Base-by-base conservation (phyloP, 305 asterid genomes). In the Euphrasia arctica region DNA sequence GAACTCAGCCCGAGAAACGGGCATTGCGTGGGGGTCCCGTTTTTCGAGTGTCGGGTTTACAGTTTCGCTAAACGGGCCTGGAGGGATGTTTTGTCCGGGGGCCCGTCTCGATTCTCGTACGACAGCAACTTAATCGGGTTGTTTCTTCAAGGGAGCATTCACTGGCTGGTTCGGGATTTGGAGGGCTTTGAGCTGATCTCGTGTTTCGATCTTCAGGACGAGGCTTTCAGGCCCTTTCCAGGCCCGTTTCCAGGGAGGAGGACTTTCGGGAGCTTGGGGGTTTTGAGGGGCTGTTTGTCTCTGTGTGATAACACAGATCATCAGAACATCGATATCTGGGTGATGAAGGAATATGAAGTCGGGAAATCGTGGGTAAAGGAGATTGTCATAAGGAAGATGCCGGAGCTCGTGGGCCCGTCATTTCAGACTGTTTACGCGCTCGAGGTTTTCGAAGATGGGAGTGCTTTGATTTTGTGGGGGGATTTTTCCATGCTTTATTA, bases 261-360 rank as follows among this genome's bases (percentile, higher is more conserved):
- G 29, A 27, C 69, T 10, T 65, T 29, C 6, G 75, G 71, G 54
- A 79, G 78, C 58, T 66, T 86, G 11, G 83, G 84, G 0, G 77
- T 74, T 15, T 60, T 73, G 4, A 49, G 67, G 52, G 79, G 62
- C 8, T 67, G 73, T 52, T 57, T 83, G 29, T 69, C 82, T 41
- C 25, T 79, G 5, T 79, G 84, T 52, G 85, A 83, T 10, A 79
- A 83, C 15, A 59, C 72, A 4, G 64, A 74, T 0, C 9, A 66
- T 1, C 28, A 4, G 7, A 81, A 79, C 3, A 68, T 79, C n/a
- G 77, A 60, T 3, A 71, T 85, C 0, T 88, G 91, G 91, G 70
- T 77, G 52, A 80, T 88, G 94, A 84, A 72, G 68, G 84, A 88
- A 15, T 85, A 83, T 1, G 75, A 80, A 49, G 73, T 73, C 0